A percentile compares a stretch with the other conserved stretches of the same genome.
These are phyloP conservation scores for Epichloe gansuensis DNA, from an alignment of 2,329 filamentous ascomycete genomes.

Conservation along the genomic window DNA sequence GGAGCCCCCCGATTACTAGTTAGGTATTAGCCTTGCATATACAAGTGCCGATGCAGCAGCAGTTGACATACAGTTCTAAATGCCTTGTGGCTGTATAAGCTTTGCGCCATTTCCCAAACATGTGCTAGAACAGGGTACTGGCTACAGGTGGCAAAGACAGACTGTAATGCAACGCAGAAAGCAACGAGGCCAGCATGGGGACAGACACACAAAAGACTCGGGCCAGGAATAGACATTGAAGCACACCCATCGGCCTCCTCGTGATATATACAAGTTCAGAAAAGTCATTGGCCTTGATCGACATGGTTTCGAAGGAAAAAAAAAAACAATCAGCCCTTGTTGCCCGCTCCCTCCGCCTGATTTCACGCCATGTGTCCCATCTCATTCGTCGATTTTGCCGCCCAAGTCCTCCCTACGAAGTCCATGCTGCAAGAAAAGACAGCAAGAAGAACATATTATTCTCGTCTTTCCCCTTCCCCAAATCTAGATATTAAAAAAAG, in stretches of 20 bases:
- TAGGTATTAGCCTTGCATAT: neutral
- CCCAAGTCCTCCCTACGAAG: neutral
- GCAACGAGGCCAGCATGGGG: neutral
- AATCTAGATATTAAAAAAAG: conserved; percentile 6
- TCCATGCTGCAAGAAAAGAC: neutral
- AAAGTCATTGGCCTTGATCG: neutral
- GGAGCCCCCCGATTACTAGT: neutral
- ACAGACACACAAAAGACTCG: neutral
- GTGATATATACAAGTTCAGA: conserved; percentile 13
- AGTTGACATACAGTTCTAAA: neutral
- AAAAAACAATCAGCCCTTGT: neutral
- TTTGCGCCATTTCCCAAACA: neutral
- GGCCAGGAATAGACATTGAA: neutral
- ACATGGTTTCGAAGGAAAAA: neutral
- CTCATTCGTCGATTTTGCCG: neutral
- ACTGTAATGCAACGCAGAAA: no score
- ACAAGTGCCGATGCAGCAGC: neutral
- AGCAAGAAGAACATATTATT: neutral
- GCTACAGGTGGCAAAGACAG: no score
- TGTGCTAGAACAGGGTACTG: neutral
- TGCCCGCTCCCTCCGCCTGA: neutral
- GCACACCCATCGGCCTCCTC: conserved; percentile 10
- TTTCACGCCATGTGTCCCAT: neutral
- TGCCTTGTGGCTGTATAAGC: neutral
- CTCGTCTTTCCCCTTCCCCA: neutral